Evolutionary conservation across 2,329 filamentous ascomycete species (phyloP).

Genomic region (Verticillium zaregamsianum): DNA sequence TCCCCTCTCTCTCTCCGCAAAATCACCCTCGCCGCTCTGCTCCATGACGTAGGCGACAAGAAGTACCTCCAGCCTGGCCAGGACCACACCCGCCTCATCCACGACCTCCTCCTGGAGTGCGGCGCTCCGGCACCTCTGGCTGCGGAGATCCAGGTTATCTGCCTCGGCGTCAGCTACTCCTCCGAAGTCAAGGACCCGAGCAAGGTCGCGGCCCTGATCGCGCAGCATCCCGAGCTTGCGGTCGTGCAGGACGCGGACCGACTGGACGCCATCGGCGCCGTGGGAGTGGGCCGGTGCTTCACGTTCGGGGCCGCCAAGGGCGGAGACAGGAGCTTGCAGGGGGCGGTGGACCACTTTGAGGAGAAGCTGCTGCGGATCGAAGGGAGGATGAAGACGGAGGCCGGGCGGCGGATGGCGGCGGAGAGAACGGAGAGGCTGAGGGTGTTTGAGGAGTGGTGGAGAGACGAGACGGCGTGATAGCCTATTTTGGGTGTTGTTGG

Average conservation of each 20-base stretch:
- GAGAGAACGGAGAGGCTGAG: constrained; percentile 49
- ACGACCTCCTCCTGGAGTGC: constrained; percentile 48
- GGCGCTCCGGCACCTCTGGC: constrained; percentile 58
- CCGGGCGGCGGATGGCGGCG: constrained; percentile 47
- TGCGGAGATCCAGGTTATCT: constrained; percentile 64
- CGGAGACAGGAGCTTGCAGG: constrained; percentile 46
- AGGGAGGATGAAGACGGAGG: constrained; percentile 59
- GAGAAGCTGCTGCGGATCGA: constrained; percentile 68
- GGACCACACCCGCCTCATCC: constrained; percentile 52
- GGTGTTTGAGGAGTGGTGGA: constrained; percentile 55
- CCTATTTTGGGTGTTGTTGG: background rate
- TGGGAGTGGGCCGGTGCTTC: constrained; percentile 77
- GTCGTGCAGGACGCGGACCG: constrained; percentile 91
- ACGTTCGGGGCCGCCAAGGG: constrained; percentile 67
- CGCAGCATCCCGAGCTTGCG: constrained; percentile 65
- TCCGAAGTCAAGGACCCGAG: constrained; percentile 65
- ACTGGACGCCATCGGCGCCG: constrained; percentile 83
- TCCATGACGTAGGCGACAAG: constrained; percentile 87
- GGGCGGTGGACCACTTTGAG: constrained; percentile 69
- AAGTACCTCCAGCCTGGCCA: constrained; percentile 66
- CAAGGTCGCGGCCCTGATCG: constrained; percentile 57
- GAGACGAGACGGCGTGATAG: constrained; percentile 37
- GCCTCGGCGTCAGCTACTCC: constrained; percentile 73
- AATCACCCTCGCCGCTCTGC: constrained; percentile 65
- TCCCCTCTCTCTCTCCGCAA: constrained; percentile 42